Base-by-base conservation (phyloP, 352 stramenopile genomes). In the Pythium insidiosum region DNA sequence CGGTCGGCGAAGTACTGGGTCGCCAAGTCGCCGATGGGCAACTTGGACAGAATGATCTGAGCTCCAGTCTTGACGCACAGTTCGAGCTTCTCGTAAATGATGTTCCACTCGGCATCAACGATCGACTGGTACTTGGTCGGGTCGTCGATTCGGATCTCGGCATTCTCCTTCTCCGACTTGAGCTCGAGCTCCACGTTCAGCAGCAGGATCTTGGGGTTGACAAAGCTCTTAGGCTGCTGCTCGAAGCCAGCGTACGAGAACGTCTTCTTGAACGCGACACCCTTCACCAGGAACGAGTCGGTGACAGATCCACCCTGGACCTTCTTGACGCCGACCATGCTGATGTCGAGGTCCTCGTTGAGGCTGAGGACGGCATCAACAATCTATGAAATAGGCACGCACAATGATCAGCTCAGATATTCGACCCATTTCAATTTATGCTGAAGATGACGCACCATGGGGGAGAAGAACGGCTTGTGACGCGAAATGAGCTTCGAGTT, bases 191-290 rank as follows among this genome's bases (percentile, higher is more conserved):
- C 96, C 9, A 99, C 94, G 66, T 99, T 99, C 24, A 99, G 66
- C 22, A 99, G 68, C 34, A 99, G 60, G 40, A 99, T 95, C 60
- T 98, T 98, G 1, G 96, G 95, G 69, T 97, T 88, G 13, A 70
- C 61, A 61, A 99, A 99, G 40, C 82, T 83, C 75, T 99, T 99
- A 33, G 95, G 96, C 86, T 99, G 97, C 84, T 99, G 96, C 73
- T 99, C 96, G 60, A 99, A 99, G n/a, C 96, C 96, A 6, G 96
- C 96, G 65, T 99, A 99, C 42, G 88, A 98, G 63, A 99, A 99
- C 20, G 96, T 99, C 73, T 99, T 99, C 73, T 98, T 98, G 79
- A 99, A 99, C 3, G 96, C 96, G 3, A 99, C 96, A 21, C 96
- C 95, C 47, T 96, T 77, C 11, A 99, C 95, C 5, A 99, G 73